Evolutionary conservation across 176 grass and related monocot genomes (phyloP), one percentile per base, ranked within the genome.

Genomic region (Oryza brachyantha): DNA sequence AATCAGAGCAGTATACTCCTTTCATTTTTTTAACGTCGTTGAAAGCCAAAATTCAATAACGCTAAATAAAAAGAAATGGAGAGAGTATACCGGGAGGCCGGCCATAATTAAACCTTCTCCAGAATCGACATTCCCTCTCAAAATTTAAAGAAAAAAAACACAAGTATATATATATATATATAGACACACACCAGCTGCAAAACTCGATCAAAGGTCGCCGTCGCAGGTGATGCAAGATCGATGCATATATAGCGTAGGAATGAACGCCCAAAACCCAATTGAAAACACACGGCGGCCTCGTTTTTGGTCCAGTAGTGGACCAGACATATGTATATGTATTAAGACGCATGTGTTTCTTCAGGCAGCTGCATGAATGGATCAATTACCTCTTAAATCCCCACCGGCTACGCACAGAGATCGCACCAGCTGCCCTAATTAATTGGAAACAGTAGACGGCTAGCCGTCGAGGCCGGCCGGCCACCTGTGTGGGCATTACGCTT

Each of bases 321-420:
- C 52, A 21, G n/a, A n/a, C 10, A 57, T 8, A 52, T 6, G 21
- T 22, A 57, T 57, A 57, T 57, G 52, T 57, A 10, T 22, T 57
- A 57, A 57, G 52, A 57, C 52, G 52, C 52, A 24, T 57, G 52
- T 57, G 52, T 57, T 55, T 57, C 52, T 8, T 57, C 52, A 57
- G 52, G n/a, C 35, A 5, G 36, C 67, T n/a, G n/a, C n/a, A n/a
- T n/a, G n/a, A n/a, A 35, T 45, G 36, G 38, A 10, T 73, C 75
- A 74, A 68, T 84, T 84, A 79, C 63, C 24, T 32, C 41, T 67
- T 67, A 83, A 83, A 83, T 75, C 86, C 75, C 75, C 75, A 75
- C 81, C 61, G 75, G 80, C 62, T 27, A 61, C 25, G 37, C 66
- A 79, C 65, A 61, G 45, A 72, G 74, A 66, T 83, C 28, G n/a